Percentiles rank a stretch among this genome's conserved stretches.
Evolutionary conservation across 163 green algal species (phyloP).

Genomic region (Prototheca wickerhamii): DNA sequence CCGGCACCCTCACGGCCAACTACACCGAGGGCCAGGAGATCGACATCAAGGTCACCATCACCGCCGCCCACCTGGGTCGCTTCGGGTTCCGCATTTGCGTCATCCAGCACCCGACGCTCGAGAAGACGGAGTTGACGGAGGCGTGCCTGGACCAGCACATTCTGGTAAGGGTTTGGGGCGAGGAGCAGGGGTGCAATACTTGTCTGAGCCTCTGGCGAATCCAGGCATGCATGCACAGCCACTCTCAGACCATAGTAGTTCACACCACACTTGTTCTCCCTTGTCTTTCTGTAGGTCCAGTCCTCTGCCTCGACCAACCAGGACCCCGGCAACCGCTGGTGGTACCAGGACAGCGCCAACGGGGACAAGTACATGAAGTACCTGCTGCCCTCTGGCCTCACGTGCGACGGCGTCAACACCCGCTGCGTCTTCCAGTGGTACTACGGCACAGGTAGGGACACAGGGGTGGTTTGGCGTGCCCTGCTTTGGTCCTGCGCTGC

Average conservation of each 20-base stretch:
- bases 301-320: slow-evolving; percentile 15
- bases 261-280: slow-evolving; percentile 16
- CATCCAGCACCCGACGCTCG: not conserved
- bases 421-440: slow-evolving; percentile 16
- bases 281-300: slow-evolving; percentile 11
- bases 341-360: not conserved
- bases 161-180: slow-evolving; percentile 7
- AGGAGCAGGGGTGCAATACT: not conserved
- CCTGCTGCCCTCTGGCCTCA: slow-evolving; percentile 16
- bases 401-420: slow-evolving; percentile 9
- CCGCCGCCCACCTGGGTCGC: slow-evolving; percentile 16
- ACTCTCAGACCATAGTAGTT: too few species aligned
- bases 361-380: slow-evolving; percentile 7
- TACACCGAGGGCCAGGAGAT: slow-evolving; percentile 10
- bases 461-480: not conserved
- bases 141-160: slow-evolving; percentile 15
- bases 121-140: slow-evolving; percentile 13
- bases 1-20: not conserved
- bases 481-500: too few species aligned
- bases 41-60: slow-evolving; percentile 10
- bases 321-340: slow-evolving; percentile 6
- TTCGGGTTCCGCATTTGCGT: slow-evolving; percentile 23
- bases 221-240: too few species aligned
- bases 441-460: not conserved
- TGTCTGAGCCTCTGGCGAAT: too few species aligned